Evolutionary conservation across 2,329 filamentous ascomycete species (phyloP).

Genomic region (Trichoderma aggressivum): DNA sequence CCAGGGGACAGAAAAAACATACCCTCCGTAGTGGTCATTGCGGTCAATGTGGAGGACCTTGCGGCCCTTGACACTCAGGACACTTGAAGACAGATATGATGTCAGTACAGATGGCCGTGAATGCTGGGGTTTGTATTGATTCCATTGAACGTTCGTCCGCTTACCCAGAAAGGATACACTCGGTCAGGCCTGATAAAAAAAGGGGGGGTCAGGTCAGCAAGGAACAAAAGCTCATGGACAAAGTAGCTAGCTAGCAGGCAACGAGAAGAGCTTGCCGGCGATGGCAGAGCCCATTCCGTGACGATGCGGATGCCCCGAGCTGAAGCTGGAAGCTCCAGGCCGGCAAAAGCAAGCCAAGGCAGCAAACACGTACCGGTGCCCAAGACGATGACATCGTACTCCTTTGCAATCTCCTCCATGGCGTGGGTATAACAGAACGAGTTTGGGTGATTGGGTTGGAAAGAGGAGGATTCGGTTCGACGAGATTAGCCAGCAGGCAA

Average conservation of each 20-base stretch:
- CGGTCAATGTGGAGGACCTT: conserved; percentile 99
- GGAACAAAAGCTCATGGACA: background rate
- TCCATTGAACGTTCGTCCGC: conserved; percentile 23
- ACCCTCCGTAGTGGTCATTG: conserved; percentile 98
- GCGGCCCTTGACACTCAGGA: conserved; percentile 96
- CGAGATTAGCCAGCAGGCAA: background rate
- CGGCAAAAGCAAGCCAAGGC: background rate
- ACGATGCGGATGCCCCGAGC: background rate
- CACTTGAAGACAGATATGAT: conserved; percentile 43
- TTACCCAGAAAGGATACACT: conserved; percentile 98
- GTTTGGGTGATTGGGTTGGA: conserved; percentile 16
- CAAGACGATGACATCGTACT: conserved; percentile 98
- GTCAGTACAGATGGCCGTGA: conserved; percentile 31
- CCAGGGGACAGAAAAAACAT: conserved; percentile 37
- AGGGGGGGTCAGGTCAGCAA: background rate
- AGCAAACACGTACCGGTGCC: conserved; percentile 73
- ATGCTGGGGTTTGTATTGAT: background rate
- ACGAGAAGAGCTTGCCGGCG: background rate
- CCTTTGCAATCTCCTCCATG: conserved; percentile 98
- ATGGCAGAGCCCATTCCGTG: background rate
- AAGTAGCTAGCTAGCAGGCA: background rate
- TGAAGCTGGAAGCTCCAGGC: background rate
- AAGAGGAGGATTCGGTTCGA: background rate
- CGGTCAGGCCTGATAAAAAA: conserved; percentile 73
- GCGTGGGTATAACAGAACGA: conserved; percentile 18